These are phyloP conservation scores for Cordyceps militaris DNA, from an alignment of 2,329 filamentous ascomycete species.

Conservation along the genomic window DNA sequence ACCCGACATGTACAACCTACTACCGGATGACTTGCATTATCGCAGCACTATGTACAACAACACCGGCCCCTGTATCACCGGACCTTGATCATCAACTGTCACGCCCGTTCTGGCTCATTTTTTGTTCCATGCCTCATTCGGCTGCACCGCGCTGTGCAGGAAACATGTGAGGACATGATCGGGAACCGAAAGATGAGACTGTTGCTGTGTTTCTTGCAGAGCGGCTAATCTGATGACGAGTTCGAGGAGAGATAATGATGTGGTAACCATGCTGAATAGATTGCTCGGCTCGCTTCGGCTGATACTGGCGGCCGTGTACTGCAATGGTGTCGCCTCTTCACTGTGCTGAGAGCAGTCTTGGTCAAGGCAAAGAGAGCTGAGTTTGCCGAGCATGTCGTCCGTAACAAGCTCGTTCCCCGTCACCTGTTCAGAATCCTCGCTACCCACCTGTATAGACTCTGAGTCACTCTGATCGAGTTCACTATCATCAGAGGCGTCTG, in stretches of 20 bases:
- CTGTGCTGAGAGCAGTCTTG: not conserved
- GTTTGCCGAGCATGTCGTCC: not conserved
- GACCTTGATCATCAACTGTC: not conserved
- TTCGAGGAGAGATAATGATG: slow-evolving; percentile 69
- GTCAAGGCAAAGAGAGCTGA: not conserved
- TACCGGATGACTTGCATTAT: too few relatives aligned
- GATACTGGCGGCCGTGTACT: not conserved
- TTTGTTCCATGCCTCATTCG: not conserved
- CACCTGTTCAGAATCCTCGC: slow-evolving; percentile 40
- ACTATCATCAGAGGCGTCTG: not conserved
- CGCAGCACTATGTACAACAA: too few relatives aligned
- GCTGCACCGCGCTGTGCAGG: slow-evolving; percentile 32
- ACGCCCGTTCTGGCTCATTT: not conserved
- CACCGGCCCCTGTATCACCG: not conserved
- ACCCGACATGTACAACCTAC: not conserved
- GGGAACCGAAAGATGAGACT: slow-evolving; percentile 79
- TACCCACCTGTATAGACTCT: slow-evolving; percentile 27
- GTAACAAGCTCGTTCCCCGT: slow-evolving; percentile 12
- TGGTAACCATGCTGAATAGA: slow-evolving; percentile 45
- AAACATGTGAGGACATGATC: slow-evolving; percentile 89
- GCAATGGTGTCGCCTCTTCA: not conserved
- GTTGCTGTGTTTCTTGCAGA: slow-evolving; percentile 86
- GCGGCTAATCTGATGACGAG: slow-evolving; percentile 80
- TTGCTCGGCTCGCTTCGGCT: not conserved
- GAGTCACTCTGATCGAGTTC: slow-evolving; percentile 42